Base-by-base conservation (phyloP, 1,284 basidiomycete species). In the Irpex rosettiformis region DNA sequence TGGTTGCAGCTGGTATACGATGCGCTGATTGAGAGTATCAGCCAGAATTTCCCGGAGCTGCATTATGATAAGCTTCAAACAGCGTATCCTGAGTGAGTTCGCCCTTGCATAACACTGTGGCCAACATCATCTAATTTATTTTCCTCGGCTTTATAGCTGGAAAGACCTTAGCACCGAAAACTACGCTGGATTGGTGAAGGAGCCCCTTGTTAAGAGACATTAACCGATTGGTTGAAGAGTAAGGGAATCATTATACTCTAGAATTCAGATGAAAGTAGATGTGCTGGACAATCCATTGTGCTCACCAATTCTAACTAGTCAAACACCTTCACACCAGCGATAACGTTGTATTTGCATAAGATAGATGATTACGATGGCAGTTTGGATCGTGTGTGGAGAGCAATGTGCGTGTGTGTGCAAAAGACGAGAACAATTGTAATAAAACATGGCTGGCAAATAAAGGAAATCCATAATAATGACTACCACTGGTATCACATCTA, bases 1-100 rank as follows among this genome's bases (percentile, higher is more conserved):
- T 6, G n/a, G n/a, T n/a, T 29, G 5, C 59, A 92, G 90, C 69
- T 94, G 53, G 74, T 89, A 37, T 93, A 85, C 67, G 76, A 88
- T 13, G 79, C 73, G 29, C 69, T 95, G 56, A 76, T 85, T 48
- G 73, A 79, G 59, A 77, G 82, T 1, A 87, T 95, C 64, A 66
- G 65, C 42, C 70, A 75, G 57, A 73, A 77, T 24, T 85, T 83
- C 69, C 88, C 92, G 0, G 86, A 93, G 58, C 75, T 94, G n/a
- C 77, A 89, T 70, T 78, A 80, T 61, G 83, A 87, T 30, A 83
- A 77, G 40, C 65, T 91, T 24, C 37, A 13, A 24, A 51, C 48
- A 45, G 52, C 33, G 13, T 58, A 55, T 25, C 57, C 57, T 18
- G 25, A 22, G 57, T 55, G 22, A 10, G 52, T 25, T 10, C 27